A percentile compares a stretch with the other conserved stretches of the same genome.
Conservation (phyloP, 2,329 filamentous ascomycete genomes). For the Aspergillus tubingensis region DNA sequence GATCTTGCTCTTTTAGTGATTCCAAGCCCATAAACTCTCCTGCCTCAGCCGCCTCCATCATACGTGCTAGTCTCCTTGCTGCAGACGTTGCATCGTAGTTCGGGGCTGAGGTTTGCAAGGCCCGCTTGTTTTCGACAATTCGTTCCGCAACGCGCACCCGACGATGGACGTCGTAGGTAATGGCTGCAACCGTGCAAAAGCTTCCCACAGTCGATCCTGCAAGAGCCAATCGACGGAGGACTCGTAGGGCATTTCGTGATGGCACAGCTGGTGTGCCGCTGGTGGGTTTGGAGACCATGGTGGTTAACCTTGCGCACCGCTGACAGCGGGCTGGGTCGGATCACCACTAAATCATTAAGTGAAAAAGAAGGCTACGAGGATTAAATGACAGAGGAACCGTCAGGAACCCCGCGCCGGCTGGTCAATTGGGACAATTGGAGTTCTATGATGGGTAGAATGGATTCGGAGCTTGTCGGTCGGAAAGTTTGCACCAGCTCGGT, state of each 20-base stretch:
- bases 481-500: slow-evolving; percentile 21
- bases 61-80: slow-evolving; percentile 38
- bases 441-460: neutral
- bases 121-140: slow-evolving; percentile 48
- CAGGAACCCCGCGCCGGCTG: neutral
- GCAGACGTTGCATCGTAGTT: slow-evolving; percentile 45
- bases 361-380: neutral
- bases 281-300: slow-evolving; percentile 37
- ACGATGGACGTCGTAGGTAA: slow-evolving; percentile 47
- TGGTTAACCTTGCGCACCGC: slow-evolving; percentile 26
- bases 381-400: neutral
- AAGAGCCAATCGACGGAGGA: slow-evolving; percentile 39
- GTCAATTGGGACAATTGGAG: slow-evolving; percentile 8
- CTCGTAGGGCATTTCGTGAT: slow-evolving; percentile 48
- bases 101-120: slow-evolving; percentile 43
- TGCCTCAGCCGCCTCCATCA: slow-evolving; percentile 49
- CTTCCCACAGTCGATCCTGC: slow-evolving; percentile 42
- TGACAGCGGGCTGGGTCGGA: slow-evolving; percentile 23
- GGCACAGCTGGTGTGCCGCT: slow-evolving; percentile 38
- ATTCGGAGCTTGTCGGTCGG: slow-evolving; percentile 14
- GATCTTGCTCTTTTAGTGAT: slow-evolving; percentile 35
- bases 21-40: slow-evolving; percentile 45
- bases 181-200: slow-evolving; percentile 42
- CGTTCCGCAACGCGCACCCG: slow-evolving; percentile 44
- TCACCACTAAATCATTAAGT: slow-evolving; percentile 20